Evolutionary conservation across 805 yeast species (phyloP), one percentile per base, ranked within the genome.

Genomic region (Citeromyces nyonsensis): DNA sequence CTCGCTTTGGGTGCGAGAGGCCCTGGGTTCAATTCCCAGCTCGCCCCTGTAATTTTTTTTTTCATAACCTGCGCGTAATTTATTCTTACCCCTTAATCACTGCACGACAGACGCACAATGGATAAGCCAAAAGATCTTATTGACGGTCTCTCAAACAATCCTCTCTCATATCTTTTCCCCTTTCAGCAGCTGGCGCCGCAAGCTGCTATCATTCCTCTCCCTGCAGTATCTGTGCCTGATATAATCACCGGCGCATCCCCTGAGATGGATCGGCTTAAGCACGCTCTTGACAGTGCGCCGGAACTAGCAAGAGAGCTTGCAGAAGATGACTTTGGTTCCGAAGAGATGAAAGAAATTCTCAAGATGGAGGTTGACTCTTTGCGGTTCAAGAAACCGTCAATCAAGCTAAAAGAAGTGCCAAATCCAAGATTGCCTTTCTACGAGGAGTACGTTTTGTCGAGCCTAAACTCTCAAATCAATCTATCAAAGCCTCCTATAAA

Each of bases 1-100:
- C 66, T 61, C 63, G 68, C 67, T 61, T 61, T 59, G 68, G 68
- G 68, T 48, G 66, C 61, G 63, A 59, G 65, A 60, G 65, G 66
- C 59, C 65, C 66, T 57, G 66, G 66, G 66, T 61, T 61, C 66
- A 58, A 60, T 59, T 61, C 66, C 66, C 66, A 57, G 52, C 43
- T 40, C 47, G 44, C 51, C 53, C 53, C 52, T 18, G 31, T 38
- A 33, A 41, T 43, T 41, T 45, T 40, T 38, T 37, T 15, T 10
- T 8, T 27, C 24, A 22, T 20, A 24, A 30, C 33, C 14, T 24
- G 18, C 30, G 6, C 3, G 10, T 11, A 24, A 22, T 30, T 30
- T 3, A 3, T n/a, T n/a, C n/a, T n/a, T n/a, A 18, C 22, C 22
- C 22, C 22, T 18, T 18, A 18, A 18, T 18, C 22, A 5, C 7